Evolutionary conservation across 1,284 basidiomycete species (phyloP), one percentile per base, ranked within the genome.

Genomic region (Ustilago bromivora): DNA sequence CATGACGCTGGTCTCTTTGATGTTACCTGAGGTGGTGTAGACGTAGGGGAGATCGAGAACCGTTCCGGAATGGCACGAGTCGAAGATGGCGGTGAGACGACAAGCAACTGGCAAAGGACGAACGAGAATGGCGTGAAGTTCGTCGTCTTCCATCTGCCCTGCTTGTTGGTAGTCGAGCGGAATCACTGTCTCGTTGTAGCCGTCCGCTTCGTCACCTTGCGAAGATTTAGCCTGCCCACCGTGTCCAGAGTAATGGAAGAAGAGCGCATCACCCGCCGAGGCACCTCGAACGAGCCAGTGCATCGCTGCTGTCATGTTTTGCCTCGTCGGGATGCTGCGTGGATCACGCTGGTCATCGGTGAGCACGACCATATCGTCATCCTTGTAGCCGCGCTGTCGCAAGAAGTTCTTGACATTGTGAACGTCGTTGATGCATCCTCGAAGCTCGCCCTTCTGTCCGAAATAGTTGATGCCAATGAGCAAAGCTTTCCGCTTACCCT

Each of bases 11-110:
- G 94, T 93, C 84, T 96, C 94, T 87, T 97, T 97, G 86, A 97
- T 89, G 84, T 93, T 95, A 61, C 95, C 95, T 87, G 96, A 93
- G 7, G 94, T 96, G 35, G 93, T 92, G 88, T 96, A 97, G 49
- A 84, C 82, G 66, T 81, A 86, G 41, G 84, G 84, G 73, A 87
- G 76, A 74, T 85, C 83, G 28, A 86, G 77, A 12, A 76, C 85
- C 9, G 85, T 86, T 9, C 84, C 85, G 7, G 84, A 85, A 59
- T 86, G 85, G 65, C 85, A 86, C 58, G 84, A 85, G 71, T 78
- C 79, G 56, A 75, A 78, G 59, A 74, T 68, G 62, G 76, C 71
- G 2, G 71, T 69, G 23, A 74, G 61, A 41, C 69, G 72, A 17
- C 75, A 73, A 1, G 71, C 75, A 12, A 85, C 63, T 31, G 83